Evolutionary conservation across 1,139 yeast species (phyloP).

Genomic region (Zhuliangozyma parablackwelliae): DNA sequence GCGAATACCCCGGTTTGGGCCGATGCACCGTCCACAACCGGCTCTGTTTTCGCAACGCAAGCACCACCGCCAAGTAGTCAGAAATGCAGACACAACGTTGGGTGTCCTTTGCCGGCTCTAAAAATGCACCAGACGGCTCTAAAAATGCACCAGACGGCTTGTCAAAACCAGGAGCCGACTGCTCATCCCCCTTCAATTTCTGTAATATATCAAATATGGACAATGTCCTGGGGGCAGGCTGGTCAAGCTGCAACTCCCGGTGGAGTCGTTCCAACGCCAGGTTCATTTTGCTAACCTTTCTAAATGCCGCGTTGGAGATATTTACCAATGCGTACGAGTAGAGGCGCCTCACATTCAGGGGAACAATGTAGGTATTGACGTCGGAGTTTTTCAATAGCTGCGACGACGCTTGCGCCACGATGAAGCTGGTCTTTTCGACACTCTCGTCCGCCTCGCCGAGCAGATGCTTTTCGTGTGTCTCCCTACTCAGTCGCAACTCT

Average conservation of each 20-base stretch:
- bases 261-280: constrained; percentile 52
- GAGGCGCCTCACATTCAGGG: constrained; percentile 29
- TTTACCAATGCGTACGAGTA: constrained; percentile 25
- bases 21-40: constrained; percentile 40
- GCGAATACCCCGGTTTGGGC: constrained; percentile 28
- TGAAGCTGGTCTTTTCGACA: constrained; percentile 20
- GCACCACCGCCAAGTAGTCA: constrained; percentile 40
- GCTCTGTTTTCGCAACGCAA: constrained; percentile 45
- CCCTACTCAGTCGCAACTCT: constrained; percentile 12
- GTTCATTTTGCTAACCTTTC: constrained; percentile 24
- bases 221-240: constrained; percentile 44
- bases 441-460: constrained; percentile 2
- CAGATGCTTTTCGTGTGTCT: background rate
- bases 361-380: constrained; percentile 37
- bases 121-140: background rate
- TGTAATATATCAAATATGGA: constrained; percentile 47
- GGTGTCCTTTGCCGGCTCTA: background rate
- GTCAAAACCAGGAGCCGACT: too few species aligned
- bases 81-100: constrained; percentile 5
- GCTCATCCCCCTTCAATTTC: constrained; percentile 7
- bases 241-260: constrained; percentile 46
- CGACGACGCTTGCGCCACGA: constrained; percentile 37
- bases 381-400: constrained; percentile 32
- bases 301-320: constrained; percentile 31
- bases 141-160: background rate